Base-by-base conservation (phyloP, 768 basidiomycete genomes). In the Neoboletus magnificus region DNA sequence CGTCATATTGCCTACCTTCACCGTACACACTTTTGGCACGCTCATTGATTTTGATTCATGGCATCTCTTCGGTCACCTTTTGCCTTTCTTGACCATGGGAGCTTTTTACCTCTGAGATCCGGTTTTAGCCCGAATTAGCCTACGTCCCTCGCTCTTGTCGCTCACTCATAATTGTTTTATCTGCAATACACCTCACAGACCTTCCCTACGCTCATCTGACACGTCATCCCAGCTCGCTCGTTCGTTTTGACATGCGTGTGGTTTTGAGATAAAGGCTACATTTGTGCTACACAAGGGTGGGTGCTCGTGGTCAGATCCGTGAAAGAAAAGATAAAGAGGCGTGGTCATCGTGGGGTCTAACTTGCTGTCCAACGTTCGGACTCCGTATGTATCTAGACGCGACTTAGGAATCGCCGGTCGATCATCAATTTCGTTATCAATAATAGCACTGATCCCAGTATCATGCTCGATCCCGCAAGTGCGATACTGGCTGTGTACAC, bases 401-500 rank as follows among this genome's bases (percentile, higher is more conserved):
- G 74, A 42, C 75, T 77, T 13, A 79, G 61, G 40, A 83, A 46
- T 12, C 70, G 67, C 25, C 66, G 62, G 59, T 82, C 69, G 41
- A 83, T 74, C 50, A 68, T 73, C 29, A 83, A 55, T 63, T 74
- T 81, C 20, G 84, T 77, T 33, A 72, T 70, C 11, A 85, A 66
- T 52, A 87, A 74, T 60, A 85, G 74, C 25, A 81, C 54, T 5
- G 87, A 86, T 10, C 87, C 87, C 27, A 77, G 67, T 52, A 88
- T 70, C 54, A 85, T 72, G 22, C 81, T 79, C 41, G 77, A 70
- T 30, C 87, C 87, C 7, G 85, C 78, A 59, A 87, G 82, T 20
- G 78, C 66, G 55, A 85, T 84, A 72, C 85, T 76, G 33, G 78
- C 77, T 0, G 64, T 65, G 64, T 74, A 76, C 56, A 76, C 80